These are phyloP conservation scores for Berberis vulgaris DNA, from an alignment of 164 flowering plant genomes.

Conservation along the genomic window DNA sequence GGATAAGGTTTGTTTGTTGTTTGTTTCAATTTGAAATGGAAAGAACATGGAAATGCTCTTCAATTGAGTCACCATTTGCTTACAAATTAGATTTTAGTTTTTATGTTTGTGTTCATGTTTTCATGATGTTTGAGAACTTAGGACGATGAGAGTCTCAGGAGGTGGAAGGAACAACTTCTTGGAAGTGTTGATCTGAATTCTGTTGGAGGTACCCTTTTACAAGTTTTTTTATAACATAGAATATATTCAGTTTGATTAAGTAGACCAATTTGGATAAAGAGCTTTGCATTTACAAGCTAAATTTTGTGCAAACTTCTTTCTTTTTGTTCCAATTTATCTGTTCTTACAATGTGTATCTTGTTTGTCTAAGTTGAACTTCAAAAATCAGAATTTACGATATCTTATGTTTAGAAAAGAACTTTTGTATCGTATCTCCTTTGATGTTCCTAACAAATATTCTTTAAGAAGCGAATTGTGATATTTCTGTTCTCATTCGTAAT, in stretches of 20 bases:
- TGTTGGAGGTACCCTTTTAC: conserved; percentile 24
- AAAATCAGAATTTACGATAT: no score
- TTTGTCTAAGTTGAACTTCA: background rate
- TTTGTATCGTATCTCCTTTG: no score
- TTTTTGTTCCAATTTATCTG: background rate
- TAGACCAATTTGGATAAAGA: background rate
- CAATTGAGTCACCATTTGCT: background rate
- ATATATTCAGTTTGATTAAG: background rate
- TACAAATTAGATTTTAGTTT: background rate
- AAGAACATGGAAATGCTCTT: no score
- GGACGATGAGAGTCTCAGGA: no score
- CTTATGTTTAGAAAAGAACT: no score
- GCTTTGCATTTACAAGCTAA: background rate
- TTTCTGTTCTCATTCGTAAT: background rate
- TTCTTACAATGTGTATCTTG: background rate
- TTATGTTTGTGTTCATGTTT: background rate
- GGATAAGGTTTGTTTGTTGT: conserved; percentile 24
- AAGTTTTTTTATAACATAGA: background rate
- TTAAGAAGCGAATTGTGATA: background rate
- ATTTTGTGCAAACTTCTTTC: background rate
- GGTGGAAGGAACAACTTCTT: no score
- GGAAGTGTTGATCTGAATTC: conserved; percentile 21
- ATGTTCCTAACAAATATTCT: background rate
- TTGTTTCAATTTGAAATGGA: background rate
- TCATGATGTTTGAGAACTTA: conserved; percentile 3